Conservation (phyloP, 305 asterid genomes). For the Nicotiana rustica region DNA sequence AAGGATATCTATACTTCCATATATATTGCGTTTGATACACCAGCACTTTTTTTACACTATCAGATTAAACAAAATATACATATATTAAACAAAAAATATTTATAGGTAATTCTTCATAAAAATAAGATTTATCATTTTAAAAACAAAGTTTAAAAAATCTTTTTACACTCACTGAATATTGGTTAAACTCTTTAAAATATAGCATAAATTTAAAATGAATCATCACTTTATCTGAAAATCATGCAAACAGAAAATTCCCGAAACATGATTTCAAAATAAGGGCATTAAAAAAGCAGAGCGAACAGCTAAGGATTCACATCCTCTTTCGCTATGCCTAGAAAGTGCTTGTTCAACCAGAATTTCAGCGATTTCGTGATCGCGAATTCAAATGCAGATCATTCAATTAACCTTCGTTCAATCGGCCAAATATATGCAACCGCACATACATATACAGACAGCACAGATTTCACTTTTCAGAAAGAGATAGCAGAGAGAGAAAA, state of each 20-base stretch:
- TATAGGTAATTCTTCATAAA: no score
- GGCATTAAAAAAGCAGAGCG: not conserved
- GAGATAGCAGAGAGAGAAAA: not conserved
- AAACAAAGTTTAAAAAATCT: no score
- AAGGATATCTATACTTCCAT: not conserved
- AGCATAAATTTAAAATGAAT: no score
- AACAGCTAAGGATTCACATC: not conserved
- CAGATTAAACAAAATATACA: no score
- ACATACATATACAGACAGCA: not conserved
- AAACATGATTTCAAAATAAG: not conserved
- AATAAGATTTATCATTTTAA: no score
- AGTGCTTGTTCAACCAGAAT: not conserved
- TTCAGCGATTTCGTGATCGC: slow-evolving; percentile 2
- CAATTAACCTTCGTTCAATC: not conserved
- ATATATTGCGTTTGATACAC: not conserved
- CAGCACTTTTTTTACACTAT: no score
- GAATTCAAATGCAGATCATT: not conserved
- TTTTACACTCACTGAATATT: no score
- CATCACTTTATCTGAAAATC: slow-evolving; percentile 6
- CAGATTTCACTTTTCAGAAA: not conserved
- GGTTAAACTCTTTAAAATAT: no score
- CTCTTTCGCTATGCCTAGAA: not conserved
- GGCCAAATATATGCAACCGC: not conserved
- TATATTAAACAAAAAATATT: no score
- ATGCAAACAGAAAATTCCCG: not conserved